These are phyloP conservation scores for Colletotrichum sp. DNA, from an alignment of 2,329 filamentous ascomycete genomes.

Conservation along the genomic window DNA sequence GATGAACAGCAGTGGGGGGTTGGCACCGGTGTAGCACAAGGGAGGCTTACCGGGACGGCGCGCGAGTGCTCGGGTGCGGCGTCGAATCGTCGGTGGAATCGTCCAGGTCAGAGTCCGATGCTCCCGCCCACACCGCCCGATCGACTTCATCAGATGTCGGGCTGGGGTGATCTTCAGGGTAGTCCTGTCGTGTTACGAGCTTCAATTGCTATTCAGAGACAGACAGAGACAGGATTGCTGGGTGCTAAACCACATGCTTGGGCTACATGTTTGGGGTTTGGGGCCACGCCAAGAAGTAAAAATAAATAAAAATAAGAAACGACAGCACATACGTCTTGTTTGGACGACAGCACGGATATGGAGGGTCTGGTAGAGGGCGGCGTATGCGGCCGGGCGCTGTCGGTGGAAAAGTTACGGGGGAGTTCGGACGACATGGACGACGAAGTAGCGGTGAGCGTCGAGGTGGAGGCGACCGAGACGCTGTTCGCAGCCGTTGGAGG, in stretches of 20 bases:
- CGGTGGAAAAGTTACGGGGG: slow-evolving; percentile 12
- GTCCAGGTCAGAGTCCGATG: slow-evolving; percentile 12
- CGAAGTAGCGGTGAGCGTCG: slow-evolving; percentile 23
- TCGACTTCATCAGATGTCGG: slow-evolving; percentile 16
- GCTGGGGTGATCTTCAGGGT: slow-evolving; percentile 11
- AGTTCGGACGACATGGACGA: slow-evolving; percentile 17
- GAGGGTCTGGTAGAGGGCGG: slow-evolving; percentile 18
- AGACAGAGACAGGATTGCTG: not conserved
- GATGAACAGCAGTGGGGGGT: not conserved
- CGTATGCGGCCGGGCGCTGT: slow-evolving; percentile 8
- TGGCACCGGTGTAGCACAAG: not conserved
- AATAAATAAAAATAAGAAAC: not conserved
- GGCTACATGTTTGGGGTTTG: not conserved
- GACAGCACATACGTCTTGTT: not conserved
- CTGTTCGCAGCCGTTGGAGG: slow-evolving; percentile 15
- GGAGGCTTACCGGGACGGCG: not conserved
- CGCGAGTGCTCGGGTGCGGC: not conserved
- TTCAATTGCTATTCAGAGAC: not conserved
- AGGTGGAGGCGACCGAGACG: slow-evolving; percentile 17
- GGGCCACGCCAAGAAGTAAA: not conserved
- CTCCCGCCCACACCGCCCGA: slow-evolving; percentile 7
- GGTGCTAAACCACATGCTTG: not conserved
- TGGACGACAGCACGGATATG: slow-evolving; percentile 6
- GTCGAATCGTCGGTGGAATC: not conserved
- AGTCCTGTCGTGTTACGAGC: not conserved